A percentile compares a stretch with the other conserved stretches of the same genome.
Conservation (phyloP, 140 eudicot species). For the Bidens hawaiensis region DNA sequence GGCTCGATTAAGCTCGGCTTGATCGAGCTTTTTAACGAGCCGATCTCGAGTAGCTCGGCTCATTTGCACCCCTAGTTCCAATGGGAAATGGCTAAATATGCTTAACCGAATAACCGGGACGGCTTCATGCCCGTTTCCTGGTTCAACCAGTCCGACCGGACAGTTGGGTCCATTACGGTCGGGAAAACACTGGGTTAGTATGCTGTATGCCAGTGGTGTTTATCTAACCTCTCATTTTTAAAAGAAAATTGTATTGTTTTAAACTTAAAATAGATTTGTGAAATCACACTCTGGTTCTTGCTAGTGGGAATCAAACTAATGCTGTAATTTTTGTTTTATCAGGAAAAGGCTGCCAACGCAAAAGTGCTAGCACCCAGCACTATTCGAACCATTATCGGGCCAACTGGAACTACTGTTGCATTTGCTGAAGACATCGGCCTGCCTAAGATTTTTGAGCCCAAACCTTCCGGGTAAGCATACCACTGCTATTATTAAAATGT, state of each 20-base stretch:
- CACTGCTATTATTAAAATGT: background rate
- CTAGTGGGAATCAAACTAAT: background rate
- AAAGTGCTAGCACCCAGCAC: conserved; percentile 53
- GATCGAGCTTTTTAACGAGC: too few relatives aligned
- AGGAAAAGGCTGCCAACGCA: conserved; percentile 74
- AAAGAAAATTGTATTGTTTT: background rate
- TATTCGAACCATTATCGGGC: conserved; percentile 62
- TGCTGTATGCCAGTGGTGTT: too few relatives aligned
- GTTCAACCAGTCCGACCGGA: too few relatives aligned
- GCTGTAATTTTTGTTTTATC: background rate
- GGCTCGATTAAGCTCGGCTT: too few relatives aligned
- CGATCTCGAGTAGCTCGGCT: too few relatives aligned
- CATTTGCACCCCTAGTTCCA: too few relatives aligned
- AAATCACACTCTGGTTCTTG: background rate
- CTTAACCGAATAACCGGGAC: too few relatives aligned
- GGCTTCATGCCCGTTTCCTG: too few relatives aligned
- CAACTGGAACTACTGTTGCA: conserved; percentile 74
- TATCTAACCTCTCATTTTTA: too few relatives aligned
- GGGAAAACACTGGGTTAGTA: too few relatives aligned
- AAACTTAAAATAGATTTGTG: background rate
- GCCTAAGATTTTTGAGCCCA: conserved; percentile 65
- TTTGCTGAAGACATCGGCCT: conserved; percentile 50
- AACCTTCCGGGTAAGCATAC: conserved; percentile 47
- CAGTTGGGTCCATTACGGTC: too few relatives aligned
- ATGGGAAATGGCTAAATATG: too few relatives aligned